Evolutionary conservation across 805 yeast genomes (phyloP).

Genomic region (Kregervanrija delftensis): DNA sequence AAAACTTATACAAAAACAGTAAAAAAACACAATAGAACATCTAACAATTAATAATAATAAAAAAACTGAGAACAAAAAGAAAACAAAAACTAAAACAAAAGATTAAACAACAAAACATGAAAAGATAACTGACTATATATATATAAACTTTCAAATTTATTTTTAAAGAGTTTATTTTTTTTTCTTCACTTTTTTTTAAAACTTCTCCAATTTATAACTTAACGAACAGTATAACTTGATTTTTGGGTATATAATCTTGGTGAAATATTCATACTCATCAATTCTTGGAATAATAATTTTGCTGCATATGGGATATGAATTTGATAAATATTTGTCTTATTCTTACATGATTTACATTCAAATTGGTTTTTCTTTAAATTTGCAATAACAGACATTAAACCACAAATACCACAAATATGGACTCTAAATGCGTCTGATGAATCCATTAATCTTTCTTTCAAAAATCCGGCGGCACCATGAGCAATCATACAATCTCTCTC

Average conservation of each 20-base stretch:
- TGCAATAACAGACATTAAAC: slow-evolving; percentile 96
- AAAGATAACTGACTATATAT: too few species aligned
- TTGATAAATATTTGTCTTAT: slow-evolving; percentile 96
- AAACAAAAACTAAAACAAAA: too few species aligned
- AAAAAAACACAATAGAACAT: not conserved
- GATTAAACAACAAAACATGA: too few species aligned
- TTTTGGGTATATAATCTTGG: slow-evolving; percentile 92
- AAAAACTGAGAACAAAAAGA: too few species aligned
- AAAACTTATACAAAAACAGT: not conserved
- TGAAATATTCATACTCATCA: slow-evolving; percentile 98
- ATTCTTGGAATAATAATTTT: slow-evolving; percentile 93
- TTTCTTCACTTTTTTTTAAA: not conserved
- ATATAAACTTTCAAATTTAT: not conserved
- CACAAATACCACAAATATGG: slow-evolving; percentile 97
- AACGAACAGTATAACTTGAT: slow-evolving; percentile 28
- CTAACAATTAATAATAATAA: too few species aligned
- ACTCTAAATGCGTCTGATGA: slow-evolving; percentile 99
- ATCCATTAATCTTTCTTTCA: slow-evolving; percentile 97
- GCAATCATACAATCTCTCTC: slow-evolving; percentile 99
- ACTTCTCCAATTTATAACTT: slow-evolving; percentile 1
- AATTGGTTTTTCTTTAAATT: slow-evolving; percentile 95
- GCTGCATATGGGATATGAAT: slow-evolving; percentile 98
- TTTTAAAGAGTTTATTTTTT: not conserved
- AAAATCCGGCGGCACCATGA: slow-evolving; percentile 97
- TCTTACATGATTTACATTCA: slow-evolving; percentile 97